Base-by-base conservation (phyloP, 441 rosid genomes). In the Theobroma grandiflorum region DNA sequence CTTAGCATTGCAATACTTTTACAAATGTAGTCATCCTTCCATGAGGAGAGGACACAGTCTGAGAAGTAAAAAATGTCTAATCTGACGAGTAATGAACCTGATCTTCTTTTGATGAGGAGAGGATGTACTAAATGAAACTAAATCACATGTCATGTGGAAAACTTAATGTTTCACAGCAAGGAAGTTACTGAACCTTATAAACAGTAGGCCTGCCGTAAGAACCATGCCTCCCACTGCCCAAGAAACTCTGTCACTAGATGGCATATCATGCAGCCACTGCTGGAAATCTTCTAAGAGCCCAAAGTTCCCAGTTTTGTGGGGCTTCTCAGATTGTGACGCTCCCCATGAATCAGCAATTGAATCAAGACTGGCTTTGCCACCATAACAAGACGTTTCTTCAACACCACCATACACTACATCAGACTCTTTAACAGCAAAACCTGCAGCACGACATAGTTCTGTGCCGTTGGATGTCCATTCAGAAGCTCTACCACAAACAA, bases 211-310 rank as follows among this genome's bases (percentile, higher is more conserved):
- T 26, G 95, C 92, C 11, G 96, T 92, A 74, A 96, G 93, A 84
- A 92, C 95, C 89, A 92, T 52, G 73, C 93, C 88, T 81, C 91
- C 97, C 33, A 96, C 88, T 14, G 96, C 98, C 90, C 98, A 89
- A n/a, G 90, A 92, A 80, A 93, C 89, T 59, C 80, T 89, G 65
- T 86, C 89, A 64, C 59, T 86, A 69, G 82, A 86, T 38, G 90
- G 71, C 86, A 88, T 82, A 80, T 85, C 88, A 81, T 80, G 84
- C 58, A 89, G 57, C 97, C 91, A 84, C 77, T 89, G 90, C 78
- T 77, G 87, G 79, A 90, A 85, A 84, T 88, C 94, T 85, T 87
- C 88, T 66, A 85, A 75, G 16, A 52, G 55, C n/a, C 79, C 83
- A 6, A 73, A 70, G 31, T 79, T 82, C 80, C 80, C 82, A 58